phyloP scores from a whole-genome alignment of 352 stramenopile species.

The Phytopythium boreale region DNA sequence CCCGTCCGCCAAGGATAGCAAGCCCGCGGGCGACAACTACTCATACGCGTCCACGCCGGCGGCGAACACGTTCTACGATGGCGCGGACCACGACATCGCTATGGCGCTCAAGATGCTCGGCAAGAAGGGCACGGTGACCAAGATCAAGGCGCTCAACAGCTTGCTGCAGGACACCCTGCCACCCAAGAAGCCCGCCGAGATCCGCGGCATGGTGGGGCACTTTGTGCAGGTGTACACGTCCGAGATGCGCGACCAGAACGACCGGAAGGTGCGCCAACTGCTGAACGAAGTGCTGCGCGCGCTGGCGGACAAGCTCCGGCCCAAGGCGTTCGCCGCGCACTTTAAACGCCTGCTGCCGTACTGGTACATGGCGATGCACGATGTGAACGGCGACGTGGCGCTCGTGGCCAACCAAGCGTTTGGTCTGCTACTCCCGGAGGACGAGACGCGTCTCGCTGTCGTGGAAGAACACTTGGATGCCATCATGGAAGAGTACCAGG shows the following conservation, averaged over 20 bases:
- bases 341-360: conserved; percentile 70
- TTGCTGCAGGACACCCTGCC: conserved; percentile 62
- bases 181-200: conserved; percentile 44
- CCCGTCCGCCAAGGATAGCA: conserved; percentile 12
- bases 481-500: conserved; percentile 62
- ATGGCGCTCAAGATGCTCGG: conserved; percentile 83
- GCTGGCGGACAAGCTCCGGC: conserved; percentile 57
- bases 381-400: conserved; percentile 58
- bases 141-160: conserved; percentile 74
- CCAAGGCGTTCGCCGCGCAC: conserved; percentile 67
- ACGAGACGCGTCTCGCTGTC: conserved; percentile 23
- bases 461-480: conserved; percentile 35
- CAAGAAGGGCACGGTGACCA: conserved; percentile 81
- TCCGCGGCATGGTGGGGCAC: conserved; percentile 71
- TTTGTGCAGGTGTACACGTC: conserved; percentile 78
- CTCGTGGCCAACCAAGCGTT: conserved; percentile 47
- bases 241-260: conserved; percentile 83
- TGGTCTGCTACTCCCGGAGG: conserved; percentile 43
- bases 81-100: conserved; percentile 69
- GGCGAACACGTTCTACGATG: conserved; percentile 69
- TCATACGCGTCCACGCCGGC: conserved; percentile 13
- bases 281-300: conserved; percentile 68
- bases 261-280: conserved; percentile 75
- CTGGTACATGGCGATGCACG: conserved; percentile 82
- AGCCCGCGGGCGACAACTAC: conserved; percentile 13